Evolutionary conservation across 148 eudicot species (phyloP).

Genomic region (Camellia japonica): DNA sequence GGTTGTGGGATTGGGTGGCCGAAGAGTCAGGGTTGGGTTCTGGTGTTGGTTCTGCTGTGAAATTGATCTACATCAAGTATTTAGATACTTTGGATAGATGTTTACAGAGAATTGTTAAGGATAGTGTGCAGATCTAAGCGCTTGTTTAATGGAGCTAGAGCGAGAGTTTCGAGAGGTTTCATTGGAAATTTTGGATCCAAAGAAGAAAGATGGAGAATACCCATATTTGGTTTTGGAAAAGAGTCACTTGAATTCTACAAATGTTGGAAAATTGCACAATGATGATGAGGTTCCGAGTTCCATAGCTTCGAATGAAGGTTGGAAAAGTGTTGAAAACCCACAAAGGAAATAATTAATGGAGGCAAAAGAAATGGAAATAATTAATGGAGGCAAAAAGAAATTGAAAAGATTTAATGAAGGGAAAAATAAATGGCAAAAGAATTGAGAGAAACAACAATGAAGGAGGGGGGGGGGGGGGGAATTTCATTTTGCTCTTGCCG

Average conservation of each 20-base stretch:
- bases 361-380: too few relatives aligned
- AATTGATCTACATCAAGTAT: slow-evolving; percentile 56
- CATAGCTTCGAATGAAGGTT: slow-evolving; percentile 9
- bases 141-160: slow-evolving; percentile 41
- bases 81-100: slow-evolving; percentile 36
- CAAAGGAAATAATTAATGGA: neutral
- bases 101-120: slow-evolving; percentile 22
- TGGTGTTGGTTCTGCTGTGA: slow-evolving; percentile 44
- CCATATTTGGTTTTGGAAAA: slow-evolving; percentile 32
- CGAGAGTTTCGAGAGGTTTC: slow-evolving; percentile 31
- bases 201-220: slow-evolving; percentile 30
- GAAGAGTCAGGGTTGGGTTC: slow-evolving; percentile 51
- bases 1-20: too few relatives aligned
- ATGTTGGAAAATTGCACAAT: slow-evolving; percentile 4
- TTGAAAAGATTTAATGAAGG: too few relatives aligned
- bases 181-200: slow-evolving; percentile 23
- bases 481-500: too few relatives aligned
- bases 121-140: slow-evolving; percentile 19
- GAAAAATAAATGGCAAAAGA: too few relatives aligned
- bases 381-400: too few relatives aligned
- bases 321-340: slow-evolving; percentile 1
- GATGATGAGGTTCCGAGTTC: slow-evolving; percentile 6
- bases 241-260: slow-evolving; percentile 28
- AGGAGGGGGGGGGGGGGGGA: too few relatives aligned
- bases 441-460: too few relatives aligned